Evolutionary conservation across 2,329 filamentous ascomycete species (phyloP).

Genomic region (Phyllosticta citribraziliensis): DNA sequence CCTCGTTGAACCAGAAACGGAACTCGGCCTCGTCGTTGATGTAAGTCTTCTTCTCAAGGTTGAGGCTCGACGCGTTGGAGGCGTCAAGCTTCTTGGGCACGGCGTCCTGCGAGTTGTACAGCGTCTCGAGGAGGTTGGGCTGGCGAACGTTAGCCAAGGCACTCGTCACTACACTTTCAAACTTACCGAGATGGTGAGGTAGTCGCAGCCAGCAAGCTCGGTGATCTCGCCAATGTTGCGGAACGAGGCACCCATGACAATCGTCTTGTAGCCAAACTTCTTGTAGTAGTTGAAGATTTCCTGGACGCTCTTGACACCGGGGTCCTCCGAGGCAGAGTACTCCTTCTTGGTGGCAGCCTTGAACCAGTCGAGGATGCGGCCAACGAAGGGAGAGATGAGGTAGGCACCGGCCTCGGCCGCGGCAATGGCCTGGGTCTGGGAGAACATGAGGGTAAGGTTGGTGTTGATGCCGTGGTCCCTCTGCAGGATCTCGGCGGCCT

Average conservation of each 20-base stretch:
- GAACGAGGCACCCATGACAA: constrained; percentile 99
- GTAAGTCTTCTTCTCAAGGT: constrained; percentile 84
- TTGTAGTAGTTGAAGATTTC: constrained; percentile 99
- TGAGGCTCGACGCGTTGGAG: constrained; percentile 50
- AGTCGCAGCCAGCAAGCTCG: constrained; percentile 95
- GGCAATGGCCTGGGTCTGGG: constrained; percentile 83
- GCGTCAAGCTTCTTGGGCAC: constrained; percentile 93
- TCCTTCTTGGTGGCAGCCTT: constrained; percentile 94
- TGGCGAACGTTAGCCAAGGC: constrained; percentile 23
- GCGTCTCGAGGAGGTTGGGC: constrained; percentile 89
- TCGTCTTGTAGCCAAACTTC: constrained; percentile 98
- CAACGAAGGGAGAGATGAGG: constrained; percentile 98
- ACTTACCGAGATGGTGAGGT: constrained; percentile 91
- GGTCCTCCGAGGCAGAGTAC: constrained; percentile 82
- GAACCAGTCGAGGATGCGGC: constrained; percentile 99
- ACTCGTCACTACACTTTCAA: background rate
- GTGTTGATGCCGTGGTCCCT: constrained; percentile 92
- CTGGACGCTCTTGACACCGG: constrained; percentile 90
- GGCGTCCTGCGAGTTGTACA: constrained; percentile 69
- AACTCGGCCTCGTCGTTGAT: constrained; percentile 80
- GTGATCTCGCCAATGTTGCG: constrained; percentile 93
- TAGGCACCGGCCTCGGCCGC: constrained; percentile 90
- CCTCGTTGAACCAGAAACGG: constrained; percentile 99
- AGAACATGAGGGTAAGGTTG: constrained; percentile 99
- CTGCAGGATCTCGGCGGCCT: constrained; percentile 95